Evolutionary conservation across 345 rosid species (phyloP).

Genomic region (Nephelium lappaceum): DNA sequence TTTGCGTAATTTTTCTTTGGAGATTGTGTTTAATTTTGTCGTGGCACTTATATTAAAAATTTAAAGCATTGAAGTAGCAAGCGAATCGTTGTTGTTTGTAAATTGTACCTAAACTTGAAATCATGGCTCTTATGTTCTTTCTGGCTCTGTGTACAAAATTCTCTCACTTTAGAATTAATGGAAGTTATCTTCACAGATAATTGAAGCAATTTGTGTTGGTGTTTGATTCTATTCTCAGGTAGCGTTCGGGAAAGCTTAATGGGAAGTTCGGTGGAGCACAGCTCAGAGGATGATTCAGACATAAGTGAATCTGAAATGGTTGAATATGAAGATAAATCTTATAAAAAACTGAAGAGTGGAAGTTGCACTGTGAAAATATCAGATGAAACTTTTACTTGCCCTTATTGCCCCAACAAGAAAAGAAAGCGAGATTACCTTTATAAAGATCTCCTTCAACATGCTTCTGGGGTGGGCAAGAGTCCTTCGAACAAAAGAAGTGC

Average conservation of each 20-base stretch:
- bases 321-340: slow-evolving; percentile 49
- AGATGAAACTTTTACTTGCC: slow-evolving; percentile 65
- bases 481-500: slow-evolving; percentile 64
- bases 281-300: slow-evolving; percentile 42
- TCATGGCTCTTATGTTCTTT: neutral
- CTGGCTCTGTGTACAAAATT: neutral
- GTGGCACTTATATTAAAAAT: neutral
- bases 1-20: neutral
- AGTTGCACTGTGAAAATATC: slow-evolving; percentile 56
- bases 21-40: neutral
- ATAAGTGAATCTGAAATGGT: slow-evolving; percentile 56
- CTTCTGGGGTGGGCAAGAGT: slow-evolving; percentile 92
- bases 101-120: neutral
- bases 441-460: slow-evolving; percentile 88
- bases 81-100: neutral
- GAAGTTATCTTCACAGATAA: neutral
- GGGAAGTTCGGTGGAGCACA: slow-evolving; percentile 23
- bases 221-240: slow-evolving; percentile 5
- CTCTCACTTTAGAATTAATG: neutral
- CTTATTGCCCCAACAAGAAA: slow-evolving; percentile 77
- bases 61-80: neutral
- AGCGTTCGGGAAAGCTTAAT: slow-evolving; percentile 3
- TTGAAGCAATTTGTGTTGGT: neutral
- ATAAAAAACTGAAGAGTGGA: slow-evolving; percentile 77
- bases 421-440: slow-evolving; percentile 63